Evolutionary conservation across 306 rosid genomes (phyloP).

Genomic region (Senna tora): DNA sequence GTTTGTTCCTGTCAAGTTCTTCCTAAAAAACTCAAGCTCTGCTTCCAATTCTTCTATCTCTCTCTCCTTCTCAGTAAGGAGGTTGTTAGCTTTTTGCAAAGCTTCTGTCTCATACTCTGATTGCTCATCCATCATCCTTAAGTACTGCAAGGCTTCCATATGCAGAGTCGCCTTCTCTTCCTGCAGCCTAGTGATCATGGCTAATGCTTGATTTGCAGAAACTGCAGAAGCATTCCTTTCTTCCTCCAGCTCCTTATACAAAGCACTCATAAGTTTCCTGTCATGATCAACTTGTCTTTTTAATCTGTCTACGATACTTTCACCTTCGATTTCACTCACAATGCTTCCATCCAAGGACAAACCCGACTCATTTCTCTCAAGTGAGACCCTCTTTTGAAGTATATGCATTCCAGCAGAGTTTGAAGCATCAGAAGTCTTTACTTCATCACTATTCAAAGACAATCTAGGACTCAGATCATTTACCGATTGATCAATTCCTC

Average conservation of each 20-base stretch:
- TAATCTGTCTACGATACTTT: conserved; percentile 56
- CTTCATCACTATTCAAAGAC: conserved; percentile 66
- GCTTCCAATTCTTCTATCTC: conserved; percentile 70
- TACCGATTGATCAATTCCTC: conserved; percentile 61
- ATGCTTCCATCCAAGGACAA: conserved; percentile 86
- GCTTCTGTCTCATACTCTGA: conserved; percentile 79
- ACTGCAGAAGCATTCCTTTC: conserved; percentile 86
- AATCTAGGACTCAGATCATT: conserved; percentile 77
- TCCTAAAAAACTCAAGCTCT: conserved; percentile 61
- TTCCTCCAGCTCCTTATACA: conserved; percentile 90
- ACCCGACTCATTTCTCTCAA: conserved; percentile 89
- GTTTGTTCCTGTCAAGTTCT: conserved; percentile 40
- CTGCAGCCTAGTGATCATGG: conserved; percentile 88
- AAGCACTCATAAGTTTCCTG: conserved; percentile 65
- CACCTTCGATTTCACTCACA: conserved; percentile 65
- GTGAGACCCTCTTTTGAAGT: conserved; percentile 76
- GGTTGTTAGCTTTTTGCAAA: conserved; percentile 64
- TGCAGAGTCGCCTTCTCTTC: conserved; percentile 84
- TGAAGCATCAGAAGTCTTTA: conserved; percentile 58
- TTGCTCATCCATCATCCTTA: conserved; percentile 84
- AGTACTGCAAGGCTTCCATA: conserved; percentile 86
- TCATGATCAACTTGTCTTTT: conserved; percentile 87
- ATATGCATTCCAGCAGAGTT: conserved; percentile 64
- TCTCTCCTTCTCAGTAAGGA: conserved; percentile 73
- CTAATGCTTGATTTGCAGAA: conserved; percentile 82